These are phyloP conservation scores for Aspergillus sp. DNA, from an alignment of 2,329 filamentous ascomycete species.

Conservation along the genomic window DNA sequence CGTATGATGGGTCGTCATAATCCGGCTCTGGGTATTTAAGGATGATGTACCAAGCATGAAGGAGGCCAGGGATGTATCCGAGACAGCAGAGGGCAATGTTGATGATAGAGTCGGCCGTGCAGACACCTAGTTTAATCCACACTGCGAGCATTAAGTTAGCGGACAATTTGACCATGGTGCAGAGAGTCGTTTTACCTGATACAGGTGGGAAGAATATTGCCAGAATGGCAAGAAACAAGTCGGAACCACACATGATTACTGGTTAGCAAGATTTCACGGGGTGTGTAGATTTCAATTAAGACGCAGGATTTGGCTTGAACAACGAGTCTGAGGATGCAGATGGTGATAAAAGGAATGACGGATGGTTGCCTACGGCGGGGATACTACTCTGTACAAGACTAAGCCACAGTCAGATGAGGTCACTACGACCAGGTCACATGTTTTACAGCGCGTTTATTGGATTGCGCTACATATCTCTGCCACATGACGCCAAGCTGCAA, in stretches of 20 bases:
- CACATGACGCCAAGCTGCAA: too few relatives aligned
- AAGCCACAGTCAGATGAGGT: slow-evolving; percentile 4
- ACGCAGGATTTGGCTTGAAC: background rate
- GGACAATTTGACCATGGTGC: slow-evolving; percentile 7
- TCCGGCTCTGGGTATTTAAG: slow-evolving; percentile 77
- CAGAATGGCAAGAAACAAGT: slow-evolving; percentile 61
- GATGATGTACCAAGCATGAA: slow-evolving; percentile 99
- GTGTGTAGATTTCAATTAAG: background rate
- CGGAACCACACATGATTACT: slow-evolving; percentile 56
- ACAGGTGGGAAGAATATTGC: slow-evolving; percentile 62
- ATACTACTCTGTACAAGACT: background rate
- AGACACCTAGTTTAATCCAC: slow-evolving; percentile 95
- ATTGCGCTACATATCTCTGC: background rate
- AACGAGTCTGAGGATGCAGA: background rate
- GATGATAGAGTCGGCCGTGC: slow-evolving; percentile 87
- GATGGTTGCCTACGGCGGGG: background rate
- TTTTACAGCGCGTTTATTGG: background rate
- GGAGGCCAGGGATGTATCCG: slow-evolving; percentile 78
- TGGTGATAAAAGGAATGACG: background rate
- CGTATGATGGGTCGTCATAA: slow-evolving; percentile 62
- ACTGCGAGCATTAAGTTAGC: slow-evolving; percentile 56
- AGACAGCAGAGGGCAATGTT: slow-evolving; percentile 87
- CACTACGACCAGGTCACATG: background rate
- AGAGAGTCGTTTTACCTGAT: slow-evolving; percentile 46
- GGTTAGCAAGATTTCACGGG: background rate